Base-by-base conservation (phyloP, 129 eudicot genomes). In the Gnaphalium uliginosum region DNA sequence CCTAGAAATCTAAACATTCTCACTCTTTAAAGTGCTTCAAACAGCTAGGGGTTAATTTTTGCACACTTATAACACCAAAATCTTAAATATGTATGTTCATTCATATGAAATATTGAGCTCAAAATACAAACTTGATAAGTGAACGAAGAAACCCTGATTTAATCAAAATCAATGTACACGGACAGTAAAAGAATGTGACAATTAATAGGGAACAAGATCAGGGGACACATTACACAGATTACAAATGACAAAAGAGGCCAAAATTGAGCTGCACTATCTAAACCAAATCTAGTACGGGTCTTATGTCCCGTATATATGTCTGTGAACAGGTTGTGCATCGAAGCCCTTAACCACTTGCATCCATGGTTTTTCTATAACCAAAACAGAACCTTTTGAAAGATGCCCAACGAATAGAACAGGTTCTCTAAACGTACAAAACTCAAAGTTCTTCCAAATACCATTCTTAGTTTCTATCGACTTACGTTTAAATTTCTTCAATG, bases 321-420 rank as follows among this genome's bases (percentile, higher is more conserved):
- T 91, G 81, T 91, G 97, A 80, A 91, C 88, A 62, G 97, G 97
- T 61, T 74, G 86, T 19, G 89, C 75, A 33, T 91, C 96, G 13
- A 91, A 84, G 11, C 82, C 64, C 75, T 85, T 84, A 56, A 87
- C 89, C 56, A 91, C 96, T 82, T 87, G 82, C 83, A 78, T 74
- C 97, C 97, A 89, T 51, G 90, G 96, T 75, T 89, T 91, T 79
- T 91, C 96, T 78, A 91, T 63, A 73, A 91, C 85, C 85, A 89
- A 56, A 9, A 87, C 75, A 24, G 89, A 83, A 69, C 85, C 89
- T 85, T 83, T 87, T 35, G 96, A 83, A 78, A 91, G 87, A 83
- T 91, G 95, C 33, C 90, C 92, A 71, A 91, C 87, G 62, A 81
- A 90, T 78, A 90, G 81, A 79, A 91, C 98, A 59, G 97, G 97